phyloP scores from a whole-genome alignment of 805 yeast genomes.

The Monosporozyma servazzii region DNA sequence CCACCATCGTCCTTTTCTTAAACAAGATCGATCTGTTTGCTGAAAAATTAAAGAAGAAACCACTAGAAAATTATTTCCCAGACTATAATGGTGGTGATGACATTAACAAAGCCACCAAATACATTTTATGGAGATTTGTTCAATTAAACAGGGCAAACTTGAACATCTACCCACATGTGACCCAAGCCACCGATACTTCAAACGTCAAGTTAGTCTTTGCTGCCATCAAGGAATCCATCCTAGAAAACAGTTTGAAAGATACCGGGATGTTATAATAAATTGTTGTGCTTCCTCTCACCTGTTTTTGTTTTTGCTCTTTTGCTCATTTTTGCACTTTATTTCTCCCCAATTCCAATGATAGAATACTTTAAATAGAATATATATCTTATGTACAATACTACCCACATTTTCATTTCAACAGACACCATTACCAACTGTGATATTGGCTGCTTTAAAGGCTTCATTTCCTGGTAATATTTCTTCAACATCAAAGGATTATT shows the following conservation, averaged over 20 bases:
- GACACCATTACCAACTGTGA: background rate
- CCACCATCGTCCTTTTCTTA: slow-evolving; percentile 76
- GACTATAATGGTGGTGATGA: slow-evolving; percentile 88
- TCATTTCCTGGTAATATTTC: background rate
- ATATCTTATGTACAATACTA: background rate
- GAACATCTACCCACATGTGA: slow-evolving; percentile 80
- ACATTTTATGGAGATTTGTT: slow-evolving; percentile 82
- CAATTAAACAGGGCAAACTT: slow-evolving; percentile 76
- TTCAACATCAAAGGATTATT: background rate
- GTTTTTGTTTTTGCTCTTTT: background rate
- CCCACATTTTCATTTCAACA: background rate
- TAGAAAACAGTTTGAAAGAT: slow-evolving; percentile 67
- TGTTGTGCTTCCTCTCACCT: background rate
- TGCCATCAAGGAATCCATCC: slow-evolving; percentile 70
- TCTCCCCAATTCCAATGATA: background rate
- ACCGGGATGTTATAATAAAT: slow-evolving; percentile 52
- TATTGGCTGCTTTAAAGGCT: background rate
- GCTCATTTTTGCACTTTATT: background rate
- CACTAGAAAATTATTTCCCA: slow-evolving; percentile 75
- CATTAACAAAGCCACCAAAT: slow-evolving; percentile 83
- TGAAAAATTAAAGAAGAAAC: slow-evolving; percentile 72
- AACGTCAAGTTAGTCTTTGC: slow-evolving; percentile 81
- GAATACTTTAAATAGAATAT: background rate
- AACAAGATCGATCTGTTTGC: slow-evolving; percentile 88
- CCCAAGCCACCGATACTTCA: slow-evolving; percentile 90